These are phyloP conservation scores for Salinomyces thailandicus DNA, from an alignment of 2,329 filamentous ascomycete genomes.

Conservation along the genomic window DNA sequence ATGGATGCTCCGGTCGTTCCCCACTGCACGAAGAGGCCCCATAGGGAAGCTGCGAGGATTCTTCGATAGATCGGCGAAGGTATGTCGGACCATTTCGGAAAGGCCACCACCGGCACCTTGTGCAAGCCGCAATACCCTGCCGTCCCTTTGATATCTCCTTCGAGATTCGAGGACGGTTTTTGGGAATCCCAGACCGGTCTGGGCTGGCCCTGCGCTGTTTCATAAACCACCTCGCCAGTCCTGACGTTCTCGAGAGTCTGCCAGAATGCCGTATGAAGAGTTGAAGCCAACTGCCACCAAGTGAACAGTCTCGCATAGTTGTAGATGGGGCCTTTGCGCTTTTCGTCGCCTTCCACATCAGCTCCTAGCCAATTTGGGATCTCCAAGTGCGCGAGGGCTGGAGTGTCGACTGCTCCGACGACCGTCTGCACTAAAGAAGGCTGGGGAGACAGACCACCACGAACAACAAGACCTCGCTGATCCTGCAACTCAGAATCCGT, in stretches of 20 bases:
- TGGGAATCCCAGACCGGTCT: background rate
- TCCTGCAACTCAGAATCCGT: constrained; percentile 4
- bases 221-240: background rate
- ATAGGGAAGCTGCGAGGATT: constrained; percentile 10
- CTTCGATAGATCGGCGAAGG: constrained; percentile 11
- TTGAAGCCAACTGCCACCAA: constrained; percentile 14
- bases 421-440: background rate
- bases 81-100: constrained; percentile 15
- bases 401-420: background rate
- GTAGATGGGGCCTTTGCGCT: constrained; percentile 15
- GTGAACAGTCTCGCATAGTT: constrained; percentile 20
- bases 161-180: background rate
- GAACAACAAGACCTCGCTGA: constrained; percentile 6
- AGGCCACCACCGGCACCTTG: constrained; percentile 8
- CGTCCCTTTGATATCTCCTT: background rate
- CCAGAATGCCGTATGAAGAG: constrained; percentile 9
- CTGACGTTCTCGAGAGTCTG: constrained; percentile 10
- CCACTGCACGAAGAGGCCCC: constrained; percentile 17
- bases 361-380: constrained; percentile 10
- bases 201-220: background rate
- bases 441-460: background rate
- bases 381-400: background rate
- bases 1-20: constrained; percentile 15
- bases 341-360: constrained; percentile 17
- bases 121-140: constrained; percentile 13